These are phyloP conservation scores for Nakazawaea ishiwadae DNA, from an alignment of 805 yeast species.

Conservation along the genomic window DNA sequence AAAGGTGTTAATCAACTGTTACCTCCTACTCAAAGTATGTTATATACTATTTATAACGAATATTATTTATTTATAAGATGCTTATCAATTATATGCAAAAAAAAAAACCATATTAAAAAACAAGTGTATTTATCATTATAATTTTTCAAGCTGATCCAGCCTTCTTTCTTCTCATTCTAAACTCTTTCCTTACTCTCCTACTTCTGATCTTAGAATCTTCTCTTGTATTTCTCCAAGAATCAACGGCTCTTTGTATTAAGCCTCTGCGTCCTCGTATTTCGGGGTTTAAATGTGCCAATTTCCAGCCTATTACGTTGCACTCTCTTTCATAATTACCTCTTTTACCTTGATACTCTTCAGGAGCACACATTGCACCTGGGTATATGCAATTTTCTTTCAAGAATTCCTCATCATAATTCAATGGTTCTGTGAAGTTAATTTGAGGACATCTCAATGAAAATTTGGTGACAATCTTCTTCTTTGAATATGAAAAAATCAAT, in stretches of 20 bases:
- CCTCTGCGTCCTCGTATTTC: constrained; percentile 39
- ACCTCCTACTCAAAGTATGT: too few relatives aligned
- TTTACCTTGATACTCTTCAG: constrained; percentile 37
- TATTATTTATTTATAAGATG: too few relatives aligned
- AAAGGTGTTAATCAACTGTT: too few relatives aligned
- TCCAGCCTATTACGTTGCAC: constrained; percentile 47
- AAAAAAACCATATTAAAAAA: too few relatives aligned
- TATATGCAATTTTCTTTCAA: constrained; percentile 38
- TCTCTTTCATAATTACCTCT: constrained; percentile 40
- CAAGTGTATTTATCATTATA: too few relatives aligned
- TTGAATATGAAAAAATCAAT: constrained; percentile 26
- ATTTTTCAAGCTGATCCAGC: not conserved
- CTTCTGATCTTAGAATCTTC: constrained; percentile 33
- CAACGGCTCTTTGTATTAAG: constrained; percentile 47
- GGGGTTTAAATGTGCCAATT: constrained; percentile 37
- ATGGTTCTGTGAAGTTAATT: not conserved
- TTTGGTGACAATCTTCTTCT: constrained; percentile 22
- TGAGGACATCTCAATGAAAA: constrained; percentile 22
- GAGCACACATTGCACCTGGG: constrained; percentile 41
- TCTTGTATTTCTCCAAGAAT: constrained; percentile 45
- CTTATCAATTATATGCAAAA: too few relatives aligned
- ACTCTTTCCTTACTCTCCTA: constrained; percentile 34
- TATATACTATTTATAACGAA: too few relatives aligned
- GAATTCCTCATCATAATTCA: constrained; percentile 22
- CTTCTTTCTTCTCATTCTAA: constrained; percentile 5